Conservation (phyloP, 805 yeast species). For the Saturnispora ahearnii region DNA sequence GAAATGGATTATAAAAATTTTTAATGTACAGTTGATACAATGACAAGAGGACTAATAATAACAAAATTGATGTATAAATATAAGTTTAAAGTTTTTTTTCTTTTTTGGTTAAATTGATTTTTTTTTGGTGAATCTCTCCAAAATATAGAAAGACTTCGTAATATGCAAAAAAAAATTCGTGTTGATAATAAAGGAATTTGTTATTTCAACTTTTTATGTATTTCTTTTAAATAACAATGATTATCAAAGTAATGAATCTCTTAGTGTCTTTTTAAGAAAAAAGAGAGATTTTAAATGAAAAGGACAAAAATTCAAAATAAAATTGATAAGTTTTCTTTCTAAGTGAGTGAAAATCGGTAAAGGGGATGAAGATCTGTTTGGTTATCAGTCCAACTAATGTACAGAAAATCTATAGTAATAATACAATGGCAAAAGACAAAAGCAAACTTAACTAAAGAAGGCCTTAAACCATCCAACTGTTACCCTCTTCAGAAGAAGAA, state of each 20-base stretch:
- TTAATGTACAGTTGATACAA: conserved; percentile 9
- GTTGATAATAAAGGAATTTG: not conserved
- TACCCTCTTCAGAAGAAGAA: not conserved
- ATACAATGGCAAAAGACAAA: not conserved
- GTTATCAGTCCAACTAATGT: not conserved
- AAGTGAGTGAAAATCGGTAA: not conserved
- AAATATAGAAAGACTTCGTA: not conserved
- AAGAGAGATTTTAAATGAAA: too few relatives aligned
- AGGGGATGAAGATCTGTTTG: not conserved
- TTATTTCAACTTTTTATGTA: too few relatives aligned
- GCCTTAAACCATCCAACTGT: not conserved
- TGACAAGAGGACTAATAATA: conserved; percentile 7
- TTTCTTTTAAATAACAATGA: too few relatives aligned
- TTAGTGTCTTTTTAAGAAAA: too few relatives aligned
- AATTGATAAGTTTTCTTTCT: not conserved
- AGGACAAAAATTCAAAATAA: too few relatives aligned
- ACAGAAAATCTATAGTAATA: not conserved
- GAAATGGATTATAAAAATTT: not conserved
- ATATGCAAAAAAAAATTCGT: not conserved
- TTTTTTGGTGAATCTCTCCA: not conserved
- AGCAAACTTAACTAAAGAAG: not conserved
- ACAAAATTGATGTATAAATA: conserved; percentile 1
- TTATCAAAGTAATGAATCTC: too few relatives aligned
- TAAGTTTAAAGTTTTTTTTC: not conserved
- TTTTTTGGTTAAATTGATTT: not conserved